Evolutionary conservation across 2,329 filamentous ascomycete species (phyloP).

Genomic region (Exserohilum turcica): DNA sequence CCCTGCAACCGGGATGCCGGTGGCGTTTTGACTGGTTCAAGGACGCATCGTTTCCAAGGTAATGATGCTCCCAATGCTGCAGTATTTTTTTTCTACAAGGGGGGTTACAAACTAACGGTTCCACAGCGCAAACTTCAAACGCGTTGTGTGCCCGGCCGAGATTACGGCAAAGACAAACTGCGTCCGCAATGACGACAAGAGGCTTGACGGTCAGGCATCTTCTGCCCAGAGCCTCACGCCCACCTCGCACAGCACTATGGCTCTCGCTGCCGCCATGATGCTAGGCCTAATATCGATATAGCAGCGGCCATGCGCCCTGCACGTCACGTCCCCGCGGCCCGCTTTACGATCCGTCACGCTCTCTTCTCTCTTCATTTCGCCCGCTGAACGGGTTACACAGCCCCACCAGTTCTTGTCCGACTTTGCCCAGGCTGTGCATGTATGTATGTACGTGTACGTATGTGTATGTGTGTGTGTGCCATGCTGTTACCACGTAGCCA

Average conservation of each 20-base stretch:
- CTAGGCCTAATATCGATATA: slow-evolving; percentile 35
- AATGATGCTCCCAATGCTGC: no score
- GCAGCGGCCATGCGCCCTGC: slow-evolving; percentile 26
- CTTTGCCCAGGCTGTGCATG: background rate
- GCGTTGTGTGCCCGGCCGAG: slow-evolving; percentile 41
- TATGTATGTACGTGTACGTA: background rate
- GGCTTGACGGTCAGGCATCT: slow-evolving; percentile 22
- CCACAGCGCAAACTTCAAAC: slow-evolving; percentile 45
- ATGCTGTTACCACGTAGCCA: no score
- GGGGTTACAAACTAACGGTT: slow-evolving; percentile 23
- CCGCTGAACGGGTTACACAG: background rate
- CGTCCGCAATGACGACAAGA: slow-evolving; percentile 40
- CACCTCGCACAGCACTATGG: slow-evolving; percentile 14
- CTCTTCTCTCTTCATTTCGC: slow-evolving; percentile 21
- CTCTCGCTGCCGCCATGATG: slow-evolving; percentile 25
- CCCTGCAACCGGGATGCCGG: slow-evolving; percentile 33
- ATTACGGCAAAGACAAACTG: slow-evolving; percentile 44
- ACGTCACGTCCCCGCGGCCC: slow-evolving; percentile 22
- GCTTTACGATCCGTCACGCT: slow-evolving; percentile 30
- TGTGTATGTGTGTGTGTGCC: no score
- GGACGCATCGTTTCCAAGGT: slow-evolving; percentile 43
- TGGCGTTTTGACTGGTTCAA: slow-evolving; percentile 48
- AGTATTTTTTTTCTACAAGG: no score
- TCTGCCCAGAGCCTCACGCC: slow-evolving; percentile 23
- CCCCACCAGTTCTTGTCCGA: background rate